Conservation (phyloP, 495 filamentous ascomycete genomes). For the Pseudomonodictys pantanalensis region DNA sequence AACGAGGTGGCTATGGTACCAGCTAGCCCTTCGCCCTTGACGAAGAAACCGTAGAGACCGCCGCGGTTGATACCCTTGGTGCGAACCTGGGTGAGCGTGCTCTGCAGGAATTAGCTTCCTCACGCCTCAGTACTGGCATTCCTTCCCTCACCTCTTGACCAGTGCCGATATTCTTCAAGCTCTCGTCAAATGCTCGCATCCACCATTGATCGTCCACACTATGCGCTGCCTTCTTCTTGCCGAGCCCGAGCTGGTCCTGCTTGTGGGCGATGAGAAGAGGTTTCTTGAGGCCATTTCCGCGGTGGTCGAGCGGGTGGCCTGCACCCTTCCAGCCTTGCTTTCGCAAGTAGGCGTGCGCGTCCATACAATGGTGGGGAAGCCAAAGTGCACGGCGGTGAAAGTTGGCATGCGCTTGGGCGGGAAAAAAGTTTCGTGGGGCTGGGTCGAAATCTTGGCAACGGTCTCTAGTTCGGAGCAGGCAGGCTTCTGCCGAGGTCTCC, state of each 20-base stretch:
- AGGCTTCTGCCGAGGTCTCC: background rate
- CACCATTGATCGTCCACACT: slow-evolving; percentile 44
- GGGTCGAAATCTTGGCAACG: slow-evolving; percentile 19
- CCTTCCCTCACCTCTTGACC: slow-evolving; percentile 32
- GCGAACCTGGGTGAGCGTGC: slow-evolving; percentile 36
- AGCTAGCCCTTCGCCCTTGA: slow-evolving; percentile 66
- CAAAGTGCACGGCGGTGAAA: background rate
- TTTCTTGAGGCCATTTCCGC: slow-evolving; percentile 39
- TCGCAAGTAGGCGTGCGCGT: slow-evolving; percentile 38
- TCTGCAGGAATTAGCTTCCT: slow-evolving; percentile 19
- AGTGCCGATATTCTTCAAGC: slow-evolving; percentile 41
- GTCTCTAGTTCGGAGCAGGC: background rate
- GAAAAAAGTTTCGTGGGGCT: slow-evolving; percentile 16
- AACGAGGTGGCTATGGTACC: slow-evolving; percentile 59
- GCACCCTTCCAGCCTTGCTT: slow-evolving; percentile 43
- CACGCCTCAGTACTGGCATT: background rate
- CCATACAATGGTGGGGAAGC: slow-evolving; percentile 32
- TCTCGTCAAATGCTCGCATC: slow-evolving; percentile 43
- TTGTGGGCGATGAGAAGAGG: slow-evolving; percentile 43
- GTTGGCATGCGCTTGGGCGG: too few species aligned
- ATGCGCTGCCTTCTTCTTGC: slow-evolving; percentile 38
- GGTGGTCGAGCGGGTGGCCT: slow-evolving; percentile 43
- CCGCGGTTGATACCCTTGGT: slow-evolving; percentile 39
- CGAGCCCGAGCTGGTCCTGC: slow-evolving; percentile 41
- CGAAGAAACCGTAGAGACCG: slow-evolving; percentile 79